Evolutionary conservation across 2,329 filamentous ascomycete genomes (phyloP).

Genomic region (Claviceps spartinae): DNA sequence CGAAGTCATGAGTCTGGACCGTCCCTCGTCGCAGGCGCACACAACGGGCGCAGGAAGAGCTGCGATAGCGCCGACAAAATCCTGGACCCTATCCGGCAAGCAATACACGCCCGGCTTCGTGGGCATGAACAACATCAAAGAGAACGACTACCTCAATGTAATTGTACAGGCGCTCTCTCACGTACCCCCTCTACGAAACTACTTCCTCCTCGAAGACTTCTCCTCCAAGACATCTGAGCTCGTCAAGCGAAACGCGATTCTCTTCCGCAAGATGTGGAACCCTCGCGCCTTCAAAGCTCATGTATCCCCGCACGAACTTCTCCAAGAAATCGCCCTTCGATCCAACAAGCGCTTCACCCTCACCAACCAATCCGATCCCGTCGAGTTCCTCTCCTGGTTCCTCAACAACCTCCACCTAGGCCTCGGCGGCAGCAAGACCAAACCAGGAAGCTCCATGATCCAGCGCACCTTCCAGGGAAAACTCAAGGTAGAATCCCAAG

Average conservation of each 20-base stretch:
- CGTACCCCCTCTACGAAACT: conserved; percentile 80
- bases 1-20: conserved; percentile 71
- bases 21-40: conserved; percentile 13
- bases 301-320: conserved; percentile 90
- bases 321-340: conserved; percentile 82
- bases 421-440: conserved; percentile 78
- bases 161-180: conserved; percentile 85
- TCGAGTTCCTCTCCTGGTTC: conserved; percentile 96
- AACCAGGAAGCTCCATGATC: conserved; percentile 71
- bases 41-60: background rate
- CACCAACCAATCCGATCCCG: conserved; percentile 82
- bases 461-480: conserved; percentile 90
- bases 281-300: conserved; percentile 90
- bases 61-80: conserved; percentile 39
- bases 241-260: conserved; percentile 72
- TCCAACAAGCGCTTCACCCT: conserved; percentile 89
- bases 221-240: conserved; percentile 61
- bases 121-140: conserved; percentile 99
- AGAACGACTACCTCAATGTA: conserved; percentile 97
- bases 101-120: conserved; percentile 90
- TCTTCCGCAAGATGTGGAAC: conserved; percentile 97
- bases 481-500: conserved; percentile 83
- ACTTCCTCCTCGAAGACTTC: conserved; percentile 77
- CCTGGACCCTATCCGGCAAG: conserved; percentile 57
- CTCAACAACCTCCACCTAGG: conserved; percentile 89